Percentiles rank a stretch among this genome's conserved stretches.
Conservation (phyloP, 345 rosid genomes). For the Clarkia xantiana region DNA sequence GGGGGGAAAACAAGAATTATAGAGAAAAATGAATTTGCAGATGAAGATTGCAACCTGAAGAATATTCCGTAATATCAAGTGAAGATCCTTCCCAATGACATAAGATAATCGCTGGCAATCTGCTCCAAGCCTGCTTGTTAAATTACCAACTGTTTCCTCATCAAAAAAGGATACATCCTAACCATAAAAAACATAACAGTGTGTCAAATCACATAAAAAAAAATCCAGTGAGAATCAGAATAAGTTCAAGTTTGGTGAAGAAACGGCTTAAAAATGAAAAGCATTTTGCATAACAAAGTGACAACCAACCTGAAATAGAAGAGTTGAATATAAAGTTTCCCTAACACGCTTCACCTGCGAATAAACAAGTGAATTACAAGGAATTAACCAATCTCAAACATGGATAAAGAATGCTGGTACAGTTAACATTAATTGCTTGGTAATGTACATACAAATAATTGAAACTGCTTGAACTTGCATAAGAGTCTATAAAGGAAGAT, state of each 20-base stretch:
- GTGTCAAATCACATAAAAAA: neutral
- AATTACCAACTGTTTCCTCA: slow-evolving; percentile 27
- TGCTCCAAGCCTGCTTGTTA: slow-evolving; percentile 44
- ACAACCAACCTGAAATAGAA: slow-evolving; percentile 30
- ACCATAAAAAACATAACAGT: slow-evolving; percentile 7
- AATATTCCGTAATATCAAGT: slow-evolving; percentile 33
- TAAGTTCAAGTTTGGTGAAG: neutral
- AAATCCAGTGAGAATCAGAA: neutral
- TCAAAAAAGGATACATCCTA: slow-evolving; percentile 41
- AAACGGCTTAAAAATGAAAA: neutral
- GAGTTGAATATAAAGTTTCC: slow-evolving; percentile 25
- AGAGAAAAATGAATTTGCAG: neutral
- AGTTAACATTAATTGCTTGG: too few relatives aligned
- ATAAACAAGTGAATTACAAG: neutral
- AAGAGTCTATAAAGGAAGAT: too few relatives aligned
- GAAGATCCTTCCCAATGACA: slow-evolving; percentile 30
- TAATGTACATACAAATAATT: too few relatives aligned
- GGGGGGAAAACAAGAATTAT: neutral
- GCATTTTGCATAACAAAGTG: neutral
- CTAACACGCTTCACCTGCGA: slow-evolving; percentile 39
- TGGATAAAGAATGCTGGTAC: neutral
- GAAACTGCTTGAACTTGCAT: too few relatives aligned
- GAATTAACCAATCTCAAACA: neutral
- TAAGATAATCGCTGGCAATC: slow-evolving; percentile 40
- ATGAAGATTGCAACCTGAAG: slow-evolving; percentile 27